These are phyloP conservation scores for Prosopis cineraria DNA, from an alignment of 306 rosid genomes.

Conservation along the genomic window DNA sequence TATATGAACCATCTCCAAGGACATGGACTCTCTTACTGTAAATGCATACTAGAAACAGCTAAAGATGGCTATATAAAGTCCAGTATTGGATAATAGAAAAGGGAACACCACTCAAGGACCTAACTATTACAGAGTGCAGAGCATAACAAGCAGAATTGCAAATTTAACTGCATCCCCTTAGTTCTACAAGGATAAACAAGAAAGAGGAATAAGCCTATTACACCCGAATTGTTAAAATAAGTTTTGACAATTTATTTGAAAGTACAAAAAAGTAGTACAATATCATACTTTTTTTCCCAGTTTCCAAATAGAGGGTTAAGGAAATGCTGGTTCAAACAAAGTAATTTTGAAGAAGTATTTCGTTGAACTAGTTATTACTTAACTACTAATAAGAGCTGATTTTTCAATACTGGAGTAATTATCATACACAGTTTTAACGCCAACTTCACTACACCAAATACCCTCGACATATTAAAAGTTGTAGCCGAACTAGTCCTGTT, in stretches of 20 bases:
- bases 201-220: background rate
- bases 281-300: background rate
- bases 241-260: too few species aligned
- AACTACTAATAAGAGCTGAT: background rate
- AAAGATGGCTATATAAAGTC: background rate
- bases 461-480: background rate
- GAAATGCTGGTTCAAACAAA: background rate
- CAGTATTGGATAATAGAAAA: background rate
- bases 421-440: background rate
- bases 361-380: background rate
- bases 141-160: background rate
- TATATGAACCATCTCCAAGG: slow-evolving; percentile 1
- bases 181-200: background rate
- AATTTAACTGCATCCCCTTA: background rate
- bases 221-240: too few species aligned
- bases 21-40: background rate
- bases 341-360: background rate
- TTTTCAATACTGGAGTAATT: background rate
- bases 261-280: background rate
- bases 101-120: background rate
- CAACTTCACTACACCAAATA: background rate
- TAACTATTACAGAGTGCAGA: background rate
- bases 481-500: background rate
- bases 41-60: background rate
- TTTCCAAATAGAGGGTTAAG: background rate